Evolutionary conservation across 371 early-diverging fungal genomes (phyloP).

Genomic region (Mortierella sp.): DNA sequence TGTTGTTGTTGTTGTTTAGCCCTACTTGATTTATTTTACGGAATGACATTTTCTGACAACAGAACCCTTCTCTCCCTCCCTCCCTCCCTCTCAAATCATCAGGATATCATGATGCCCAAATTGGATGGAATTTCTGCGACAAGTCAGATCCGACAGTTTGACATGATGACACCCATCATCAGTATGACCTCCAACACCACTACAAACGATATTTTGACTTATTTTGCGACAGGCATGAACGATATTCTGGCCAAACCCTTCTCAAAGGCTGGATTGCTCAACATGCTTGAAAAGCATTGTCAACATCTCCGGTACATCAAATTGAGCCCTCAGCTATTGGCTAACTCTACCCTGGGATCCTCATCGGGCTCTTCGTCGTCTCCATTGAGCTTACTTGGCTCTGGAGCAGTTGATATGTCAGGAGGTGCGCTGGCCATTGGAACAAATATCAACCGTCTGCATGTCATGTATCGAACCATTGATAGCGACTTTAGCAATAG

Average conservation of each 20-base stretch:
- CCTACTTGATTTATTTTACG: neutral
- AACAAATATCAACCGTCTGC: no score
- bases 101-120: constrained; percentile 79
- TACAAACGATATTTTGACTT: constrained; percentile 69
- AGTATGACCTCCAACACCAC: constrained; percentile 77
- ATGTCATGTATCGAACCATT: no score
- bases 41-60: no score
- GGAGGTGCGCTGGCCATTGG: no score
- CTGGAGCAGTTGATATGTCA: no score
- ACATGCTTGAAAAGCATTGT: constrained; percentile 68
- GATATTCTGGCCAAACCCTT: constrained; percentile 83
- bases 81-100: neutral
- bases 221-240: constrained; percentile 78
- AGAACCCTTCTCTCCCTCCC: no score
- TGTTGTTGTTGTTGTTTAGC: no score
- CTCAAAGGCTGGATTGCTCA: constrained; percentile 58
- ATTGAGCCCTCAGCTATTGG: neutral
- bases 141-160: constrained; percentile 73
- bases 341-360: neutral
- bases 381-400: no score
- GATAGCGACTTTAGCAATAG: no score
- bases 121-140: constrained; percentile 77
- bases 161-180: constrained; percentile 74
- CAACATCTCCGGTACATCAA: constrained; percentile 52
- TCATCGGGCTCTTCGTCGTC: neutral